phyloP scores from a whole-genome alignment of 148 eudicot species.

The Rheum nobile region DNA sequence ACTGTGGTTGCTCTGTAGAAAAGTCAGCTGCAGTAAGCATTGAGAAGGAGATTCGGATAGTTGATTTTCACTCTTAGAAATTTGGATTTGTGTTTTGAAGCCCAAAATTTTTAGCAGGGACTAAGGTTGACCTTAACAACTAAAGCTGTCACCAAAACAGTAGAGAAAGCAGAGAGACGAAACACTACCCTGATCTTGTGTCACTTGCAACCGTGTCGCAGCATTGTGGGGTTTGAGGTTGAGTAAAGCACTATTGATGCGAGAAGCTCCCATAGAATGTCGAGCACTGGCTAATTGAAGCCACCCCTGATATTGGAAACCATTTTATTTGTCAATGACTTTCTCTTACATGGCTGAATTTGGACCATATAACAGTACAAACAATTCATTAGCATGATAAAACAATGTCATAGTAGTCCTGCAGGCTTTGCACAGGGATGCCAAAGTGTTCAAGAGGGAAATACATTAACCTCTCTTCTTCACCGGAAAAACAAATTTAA shows the following conservation, averaged over 20 bases:
- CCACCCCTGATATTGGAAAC: constrained; percentile 51
- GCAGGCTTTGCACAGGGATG: not conserved
- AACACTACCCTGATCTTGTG: constrained; percentile 29
- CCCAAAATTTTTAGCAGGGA: too few relatives aligned
- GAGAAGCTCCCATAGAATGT: constrained; percentile 80
- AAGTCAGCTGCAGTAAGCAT: constrained; percentile 13
- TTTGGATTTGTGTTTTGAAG: not conserved
- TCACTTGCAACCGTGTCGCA: constrained; percentile 49
- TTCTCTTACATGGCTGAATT: not conserved
- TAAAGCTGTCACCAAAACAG: not conserved
- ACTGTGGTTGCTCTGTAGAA: constrained; percentile 30
- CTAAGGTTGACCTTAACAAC: not conserved
- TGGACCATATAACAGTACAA: not conserved
- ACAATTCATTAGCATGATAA: not conserved
- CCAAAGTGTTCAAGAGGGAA: not conserved
- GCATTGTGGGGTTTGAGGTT: constrained; percentile 69
- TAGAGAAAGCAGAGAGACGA: not conserved
- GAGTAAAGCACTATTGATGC: constrained; percentile 52
- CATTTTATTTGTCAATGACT: not conserved
- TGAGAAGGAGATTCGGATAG: not conserved
- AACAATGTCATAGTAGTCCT: not conserved
- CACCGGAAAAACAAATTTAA: too few relatives aligned
- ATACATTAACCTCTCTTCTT: not conserved
- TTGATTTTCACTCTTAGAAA: not conserved
- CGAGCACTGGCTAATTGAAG: constrained; percentile 75